phyloP scores from a whole-genome alignment of 371 early-diverging fungal genomes.

The Cladochytrium tenue region DNA sequence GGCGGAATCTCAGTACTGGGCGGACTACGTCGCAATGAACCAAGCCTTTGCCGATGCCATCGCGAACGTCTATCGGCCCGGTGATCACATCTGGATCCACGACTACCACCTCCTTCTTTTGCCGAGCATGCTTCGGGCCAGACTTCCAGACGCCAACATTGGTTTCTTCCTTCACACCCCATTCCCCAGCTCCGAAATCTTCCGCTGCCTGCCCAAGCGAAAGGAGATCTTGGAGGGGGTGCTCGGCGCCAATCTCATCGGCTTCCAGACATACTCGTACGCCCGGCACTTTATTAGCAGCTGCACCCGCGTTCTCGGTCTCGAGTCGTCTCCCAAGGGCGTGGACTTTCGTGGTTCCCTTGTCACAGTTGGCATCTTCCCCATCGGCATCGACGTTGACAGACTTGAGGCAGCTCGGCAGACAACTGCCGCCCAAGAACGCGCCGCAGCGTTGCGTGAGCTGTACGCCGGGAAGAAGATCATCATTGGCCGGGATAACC shows the following conservation, averaged over 20 bases:
- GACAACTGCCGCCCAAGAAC: conserved; percentile 35
- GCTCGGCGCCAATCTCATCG: conserved; percentile 88
- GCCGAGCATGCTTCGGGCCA: conserved; percentile 79
- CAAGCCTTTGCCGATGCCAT: conserved; percentile 82
- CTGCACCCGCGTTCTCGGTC: conserved; percentile 86
- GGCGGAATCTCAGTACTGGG: conserved; percentile 74
- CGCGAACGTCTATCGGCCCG: conserved; percentile 68
- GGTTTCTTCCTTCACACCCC: conserved; percentile 98
- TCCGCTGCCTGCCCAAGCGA: conserved; percentile 88
- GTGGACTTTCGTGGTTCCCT: conserved; percentile 74
- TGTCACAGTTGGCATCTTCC: conserved; percentile 86
- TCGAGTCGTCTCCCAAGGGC: conserved; percentile 80
- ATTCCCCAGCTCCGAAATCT: conserved; percentile 92
- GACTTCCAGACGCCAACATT: conserved; percentile 78
- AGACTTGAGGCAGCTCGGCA: conserved; percentile 23
- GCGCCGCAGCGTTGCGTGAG: conserved; percentile 76
- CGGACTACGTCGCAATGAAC: conserved; percentile 85
- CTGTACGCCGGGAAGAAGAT: conserved; percentile 93
- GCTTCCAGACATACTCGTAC: conserved; percentile 96
- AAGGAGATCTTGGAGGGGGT: conserved; percentile 90
- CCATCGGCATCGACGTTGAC: conserved; percentile 93
- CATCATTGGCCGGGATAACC: conserved; percentile 96
- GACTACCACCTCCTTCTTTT: conserved; percentile 96
- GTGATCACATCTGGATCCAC: conserved; percentile 96
- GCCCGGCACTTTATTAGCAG: conserved; percentile 92